A percentile compares a stretch with the other conserved stretches of the same genome.
phyloP scores from a whole-genome alignment of 805 yeast species.

The Cyberlindnera galapagoensis region DNA sequence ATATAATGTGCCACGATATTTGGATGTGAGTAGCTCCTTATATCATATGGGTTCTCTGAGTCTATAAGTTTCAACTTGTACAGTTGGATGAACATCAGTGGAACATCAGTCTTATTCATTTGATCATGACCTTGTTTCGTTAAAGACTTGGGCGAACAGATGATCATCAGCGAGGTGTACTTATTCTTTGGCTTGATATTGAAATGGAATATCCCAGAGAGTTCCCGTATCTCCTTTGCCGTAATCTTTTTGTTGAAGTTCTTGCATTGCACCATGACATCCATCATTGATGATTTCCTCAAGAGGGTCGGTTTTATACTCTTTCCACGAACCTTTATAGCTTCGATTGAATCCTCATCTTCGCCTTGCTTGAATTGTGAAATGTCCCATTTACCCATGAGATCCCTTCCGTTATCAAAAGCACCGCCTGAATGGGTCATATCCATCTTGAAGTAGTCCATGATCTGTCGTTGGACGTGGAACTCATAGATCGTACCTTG shows the following conservation, averaged over 20 bases:
- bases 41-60: constrained; percentile 5
- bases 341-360: neutral
- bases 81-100: constrained; percentile 18
- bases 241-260: constrained; percentile 18
- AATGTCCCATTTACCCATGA: constrained; percentile 18
- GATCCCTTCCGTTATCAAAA: constrained; percentile 22
- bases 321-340: constrained; percentile 6
- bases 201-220: constrained; percentile 18
- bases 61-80: constrained; percentile 6
- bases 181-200: constrained; percentile 11
- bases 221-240: constrained; percentile 22
- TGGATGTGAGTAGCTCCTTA: constrained; percentile 5
- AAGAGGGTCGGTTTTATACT: constrained; percentile 8
- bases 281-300: constrained; percentile 6
- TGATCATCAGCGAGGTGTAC: constrained; percentile 14
- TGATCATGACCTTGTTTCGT: constrained; percentile 20
- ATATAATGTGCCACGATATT: constrained; percentile 10
- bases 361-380: neutral
- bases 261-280: constrained; percentile 22
- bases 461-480: constrained; percentile 11
- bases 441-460: constrained; percentile 4
- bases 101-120: constrained; percentile 15
- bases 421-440: constrained; percentile 20
- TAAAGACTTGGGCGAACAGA: constrained; percentile 18
- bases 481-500: constrained; percentile 22